phyloP scores from a whole-genome alignment of 2,329 filamentous ascomycete genomes.

The Penicillium sp. region DNA sequence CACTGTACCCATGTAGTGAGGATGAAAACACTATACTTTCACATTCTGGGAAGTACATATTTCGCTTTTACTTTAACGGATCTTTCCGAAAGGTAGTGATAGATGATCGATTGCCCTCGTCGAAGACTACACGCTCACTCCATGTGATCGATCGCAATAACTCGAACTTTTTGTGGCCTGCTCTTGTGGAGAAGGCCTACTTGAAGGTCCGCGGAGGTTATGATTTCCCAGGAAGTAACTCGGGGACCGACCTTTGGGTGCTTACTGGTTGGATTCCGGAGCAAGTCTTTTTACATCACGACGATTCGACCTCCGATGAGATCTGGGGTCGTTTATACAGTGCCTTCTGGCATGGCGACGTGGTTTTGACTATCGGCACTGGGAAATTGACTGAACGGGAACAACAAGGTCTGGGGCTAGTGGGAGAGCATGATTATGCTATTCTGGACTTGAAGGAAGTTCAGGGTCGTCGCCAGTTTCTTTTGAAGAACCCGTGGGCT shows the following conservation, averaged over 20 bases:
- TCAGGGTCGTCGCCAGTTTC: constrained; percentile 63
- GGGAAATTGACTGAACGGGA: constrained; percentile 75
- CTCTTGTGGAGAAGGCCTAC: constrained; percentile 92
- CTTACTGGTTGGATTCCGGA: constrained; percentile 96
- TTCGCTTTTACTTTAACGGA: constrained; percentile 94
- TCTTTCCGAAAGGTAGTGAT: constrained; percentile 84
- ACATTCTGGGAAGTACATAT: constrained; percentile 81
- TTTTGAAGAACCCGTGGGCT: constrained; percentile 95
- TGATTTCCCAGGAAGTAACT: constrained; percentile 97
- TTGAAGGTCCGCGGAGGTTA: constrained; percentile 93
- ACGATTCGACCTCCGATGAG: constrained; percentile 72
- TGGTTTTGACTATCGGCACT: constrained; percentile 87
- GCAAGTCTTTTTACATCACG: constrained; percentile 85
- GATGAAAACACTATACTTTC: constrained; percentile 63
- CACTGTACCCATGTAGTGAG: constrained; percentile 74
- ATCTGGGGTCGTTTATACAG: constrained; percentile 76
- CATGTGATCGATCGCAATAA: constrained; percentile 87
- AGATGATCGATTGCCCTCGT: constrained; percentile 83
- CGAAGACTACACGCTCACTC: constrained; percentile 68
- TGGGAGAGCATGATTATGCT: constrained; percentile 91
- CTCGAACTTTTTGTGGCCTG: constrained; percentile 82
- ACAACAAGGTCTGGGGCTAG: constrained; percentile 76
- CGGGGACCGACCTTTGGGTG: constrained; percentile 89
- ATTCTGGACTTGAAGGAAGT: constrained; percentile 74
- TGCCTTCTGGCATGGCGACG: constrained; percentile 73